Evolutionary conservation across 257 asterid species (phyloP), one percentile per base, ranked within the genome.

Genomic region (Solanum virginianum): DNA sequence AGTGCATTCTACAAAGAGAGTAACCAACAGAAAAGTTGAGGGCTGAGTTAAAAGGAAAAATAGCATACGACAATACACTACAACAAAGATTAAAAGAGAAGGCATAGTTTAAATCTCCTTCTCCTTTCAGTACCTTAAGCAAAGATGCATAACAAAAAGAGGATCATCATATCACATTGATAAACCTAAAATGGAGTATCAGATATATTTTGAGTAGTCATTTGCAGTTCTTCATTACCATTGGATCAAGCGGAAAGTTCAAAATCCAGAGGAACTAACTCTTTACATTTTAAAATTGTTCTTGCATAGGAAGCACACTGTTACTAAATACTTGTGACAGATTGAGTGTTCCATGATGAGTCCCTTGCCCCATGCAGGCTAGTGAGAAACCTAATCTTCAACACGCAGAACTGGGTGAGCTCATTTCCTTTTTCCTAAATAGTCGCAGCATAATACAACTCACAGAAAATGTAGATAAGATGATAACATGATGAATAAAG

Each of bases 1-100:
- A 93, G 85, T 74, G 99, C 98, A 90, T 95, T 97, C 99, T 97
- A 54, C 80, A 86, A 69, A 72, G 65, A 47, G 86, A 69, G 59
- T 32, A 83, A 83, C 82, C 65, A 53, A 51, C 60, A 80, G 74
- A 55, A 41, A 39, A 39, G 77, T 65, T 80, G 80, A 69, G 29
- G 49, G 18, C 47, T 53, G 59, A 47, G 81, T 83, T 53, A 70
- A 83, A 22, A 36, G 24, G 17, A 62, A 59, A 63, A 8, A n/a
- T 39, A 29, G 29, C 51, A 84, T 43, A 41, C 66, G 49, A 71
- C 22, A 74, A 72, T n/a, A 16, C 20, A 71, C 71, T n/a, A 43
- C 71, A 84, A 43, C 13, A 9, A 47, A 66, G 29, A 49, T 29
- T 32, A 62, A 26, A 63, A 62, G 41, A 79, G 65, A 79, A 79